phyloP scores from a whole-genome alignment of 306 rosid genomes.

The Acacia acuminata region DNA sequence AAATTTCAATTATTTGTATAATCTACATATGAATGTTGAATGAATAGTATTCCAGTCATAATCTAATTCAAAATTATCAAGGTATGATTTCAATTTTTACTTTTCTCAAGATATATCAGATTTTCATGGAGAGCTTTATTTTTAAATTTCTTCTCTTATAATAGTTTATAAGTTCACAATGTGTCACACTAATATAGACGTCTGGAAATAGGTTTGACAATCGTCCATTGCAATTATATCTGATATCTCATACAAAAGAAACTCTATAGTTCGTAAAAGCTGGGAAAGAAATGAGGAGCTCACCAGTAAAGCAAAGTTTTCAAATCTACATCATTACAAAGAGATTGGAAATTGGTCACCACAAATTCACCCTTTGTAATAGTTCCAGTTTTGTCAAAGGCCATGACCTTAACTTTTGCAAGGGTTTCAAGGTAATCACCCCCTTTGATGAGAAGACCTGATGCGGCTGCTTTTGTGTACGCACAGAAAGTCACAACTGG shows the following conservation, averaged over 20 bases:
- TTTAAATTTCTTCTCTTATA: neutral
- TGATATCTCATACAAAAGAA: neutral
- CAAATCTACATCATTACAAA: constrained; percentile 55
- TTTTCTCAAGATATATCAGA: neutral
- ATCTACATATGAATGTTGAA: neutral
- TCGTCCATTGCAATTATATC: neutral
- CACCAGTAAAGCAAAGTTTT: constrained; percentile 81
- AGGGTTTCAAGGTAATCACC: constrained; percentile 83
- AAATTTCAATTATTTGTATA: neutral
- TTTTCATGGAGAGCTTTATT: neutral
- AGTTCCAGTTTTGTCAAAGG: constrained; percentile 96
- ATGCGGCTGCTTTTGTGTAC: constrained; percentile 80
- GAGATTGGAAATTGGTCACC: constrained; percentile 67
- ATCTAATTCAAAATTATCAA: neutral
- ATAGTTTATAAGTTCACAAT: neutral
- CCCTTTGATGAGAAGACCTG: constrained; percentile 92
- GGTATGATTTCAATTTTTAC: neutral
- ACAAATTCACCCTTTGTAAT: constrained; percentile 87
- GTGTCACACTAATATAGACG: neutral
- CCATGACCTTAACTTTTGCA: constrained; percentile 69
- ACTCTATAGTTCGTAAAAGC: neutral
- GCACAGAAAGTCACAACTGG: constrained; percentile 97
- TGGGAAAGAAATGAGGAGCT: constrained; percentile 16
- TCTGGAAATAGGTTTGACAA: neutral
- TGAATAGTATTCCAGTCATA: neutral